Percentiles rank a stretch among this genome's conserved stretches.
Conservation (phyloP, 352 stramenopile genomes). For the Blastocystis sp. region DNA sequence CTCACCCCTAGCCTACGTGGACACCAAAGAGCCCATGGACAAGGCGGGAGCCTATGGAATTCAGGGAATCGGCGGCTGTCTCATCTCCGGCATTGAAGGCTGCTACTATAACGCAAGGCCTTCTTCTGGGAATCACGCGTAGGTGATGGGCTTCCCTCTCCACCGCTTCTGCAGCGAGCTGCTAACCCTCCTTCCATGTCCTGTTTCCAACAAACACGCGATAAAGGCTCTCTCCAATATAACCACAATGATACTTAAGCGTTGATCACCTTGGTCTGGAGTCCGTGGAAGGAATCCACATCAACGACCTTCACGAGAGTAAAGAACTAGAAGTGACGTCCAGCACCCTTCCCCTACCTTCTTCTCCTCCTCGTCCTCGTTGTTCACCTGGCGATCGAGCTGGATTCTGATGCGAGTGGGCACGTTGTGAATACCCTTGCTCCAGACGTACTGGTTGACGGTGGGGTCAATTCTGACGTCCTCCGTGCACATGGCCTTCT, state of each 20-base stretch:
- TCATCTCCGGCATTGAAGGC: slow-evolving; percentile 79
- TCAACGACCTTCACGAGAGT: slow-evolving; percentile 63
- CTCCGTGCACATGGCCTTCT: slow-evolving; percentile 92
- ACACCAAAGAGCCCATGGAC: slow-evolving; percentile 85
- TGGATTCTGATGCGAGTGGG: slow-evolving; percentile 92
- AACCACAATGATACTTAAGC: slow-evolving; percentile 16
- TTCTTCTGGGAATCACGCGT: slow-evolving; percentile 78
- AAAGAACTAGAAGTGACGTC: slow-evolving; percentile 67
- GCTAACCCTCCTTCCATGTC: neutral
- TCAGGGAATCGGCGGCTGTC: slow-evolving; percentile 79
- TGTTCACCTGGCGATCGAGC: slow-evolving; percentile 94
- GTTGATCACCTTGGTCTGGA: slow-evolving; percentile 60
- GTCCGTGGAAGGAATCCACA: slow-evolving; percentile 69
- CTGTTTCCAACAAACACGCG: slow-evolving; percentile 21
- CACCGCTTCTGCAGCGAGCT: slow-evolving; percentile 56
- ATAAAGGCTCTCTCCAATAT: slow-evolving; percentile 39
- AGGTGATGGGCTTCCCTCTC: slow-evolving; percentile 67
- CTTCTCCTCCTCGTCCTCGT: slow-evolving; percentile 96
- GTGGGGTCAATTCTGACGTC: slow-evolving; percentile 91
- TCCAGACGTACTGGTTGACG: slow-evolving; percentile 96
- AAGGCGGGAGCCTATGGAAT: slow-evolving; percentile 86
- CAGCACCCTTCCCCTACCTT: slow-evolving; percentile 75
- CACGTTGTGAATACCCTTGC: slow-evolving; percentile 93
- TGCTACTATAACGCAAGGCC: slow-evolving; percentile 87
- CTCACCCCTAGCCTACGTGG: slow-evolving; percentile 78